A percentile compares a stretch with the other conserved stretches of the same genome.
Conservation (phyloP, 345 rosid genomes). For the Crucihimalaya himalaica region DNA sequence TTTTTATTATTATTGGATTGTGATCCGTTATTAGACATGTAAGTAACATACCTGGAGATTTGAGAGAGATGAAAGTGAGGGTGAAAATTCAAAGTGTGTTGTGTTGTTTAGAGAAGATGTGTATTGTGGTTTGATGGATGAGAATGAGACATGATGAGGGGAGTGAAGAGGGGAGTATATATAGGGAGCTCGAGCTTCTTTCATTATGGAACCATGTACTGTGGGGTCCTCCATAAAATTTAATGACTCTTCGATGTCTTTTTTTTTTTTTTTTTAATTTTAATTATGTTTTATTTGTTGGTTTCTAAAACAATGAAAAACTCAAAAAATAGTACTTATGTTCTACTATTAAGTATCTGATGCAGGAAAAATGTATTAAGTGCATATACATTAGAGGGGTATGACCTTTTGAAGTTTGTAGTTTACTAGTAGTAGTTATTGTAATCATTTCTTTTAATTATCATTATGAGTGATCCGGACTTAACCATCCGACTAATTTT, state of each 20-base stretch:
- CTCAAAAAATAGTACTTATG: background rate
- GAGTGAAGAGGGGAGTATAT: constrained; percentile 43
- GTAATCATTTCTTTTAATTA: background rate
- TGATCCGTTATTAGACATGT: background rate
- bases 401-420: background rate
- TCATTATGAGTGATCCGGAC: no score
- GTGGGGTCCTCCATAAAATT: constrained; percentile 55
- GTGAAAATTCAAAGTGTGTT: constrained; percentile 9
- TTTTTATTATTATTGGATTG: background rate
- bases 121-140: constrained; percentile 28
- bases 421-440: background rate
- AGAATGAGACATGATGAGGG: constrained; percentile 31
- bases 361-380: background rate
- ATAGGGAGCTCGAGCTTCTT: constrained; percentile 48
- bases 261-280: background rate
- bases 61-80: background rate
- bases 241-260: constrained; percentile 27
- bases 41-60: constrained; percentile 26
- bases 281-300: background rate
- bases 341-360: background rate
- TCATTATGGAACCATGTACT: constrained; percentile 59
- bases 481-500: no score
- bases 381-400: background rate
- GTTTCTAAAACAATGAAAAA: background rate
- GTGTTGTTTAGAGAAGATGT: constrained; percentile 14